Base-by-base conservation (phyloP, 2,329 filamentous ascomycete species). In the Xylaria sp. region DNA sequence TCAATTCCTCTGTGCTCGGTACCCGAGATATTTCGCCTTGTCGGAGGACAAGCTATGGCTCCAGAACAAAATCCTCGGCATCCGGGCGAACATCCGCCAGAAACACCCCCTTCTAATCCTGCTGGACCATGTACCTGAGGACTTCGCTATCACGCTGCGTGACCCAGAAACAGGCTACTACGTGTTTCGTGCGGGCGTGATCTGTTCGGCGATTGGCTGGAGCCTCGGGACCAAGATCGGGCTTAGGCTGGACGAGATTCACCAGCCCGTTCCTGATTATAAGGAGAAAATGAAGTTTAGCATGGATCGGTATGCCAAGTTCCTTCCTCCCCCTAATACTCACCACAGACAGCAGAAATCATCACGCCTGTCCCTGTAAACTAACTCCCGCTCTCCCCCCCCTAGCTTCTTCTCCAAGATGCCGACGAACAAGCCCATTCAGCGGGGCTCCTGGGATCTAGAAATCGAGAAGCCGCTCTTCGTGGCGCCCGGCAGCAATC, bases 201-300 rank as follows among this genome's bases (percentile, higher is more conserved):
- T 95, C 45, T 96, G 92, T 76, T 93, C 90, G 5, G 85, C 89
- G 0, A 77, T 96, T 0, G 92, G 92, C 1, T 96, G 92, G 92
- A 91, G 89, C 67, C 78, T 95, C 0, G 84, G 81, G 0, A 84
- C 84, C 23, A 95, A 96, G 78, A 88, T 95, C 57, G 91, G 91
- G 0, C 76, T 88, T 67, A 83, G 84, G 21, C 78, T 96, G 14
- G 81, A 88, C 11, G 84, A 87, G 60, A 94, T 96, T 63, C 92
- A 96, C 72, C 78, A 78, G 1, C 82, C 84, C 0, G 89, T 96
- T 21, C 92, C 92, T 0, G 91, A 95, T 70, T 96, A 94, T 75
- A 91, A 91, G 68, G 89, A 92, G 74, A 96, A 94, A 79, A 93
- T 96, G 90, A 85, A 90, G 38, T 90, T 92, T 66, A 93, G 90